Evolutionary conservation across 768 basidiomycete genomes (phyloP), one percentile per base, ranked within the genome.

Genomic region (Cyathus striatus): DNA sequence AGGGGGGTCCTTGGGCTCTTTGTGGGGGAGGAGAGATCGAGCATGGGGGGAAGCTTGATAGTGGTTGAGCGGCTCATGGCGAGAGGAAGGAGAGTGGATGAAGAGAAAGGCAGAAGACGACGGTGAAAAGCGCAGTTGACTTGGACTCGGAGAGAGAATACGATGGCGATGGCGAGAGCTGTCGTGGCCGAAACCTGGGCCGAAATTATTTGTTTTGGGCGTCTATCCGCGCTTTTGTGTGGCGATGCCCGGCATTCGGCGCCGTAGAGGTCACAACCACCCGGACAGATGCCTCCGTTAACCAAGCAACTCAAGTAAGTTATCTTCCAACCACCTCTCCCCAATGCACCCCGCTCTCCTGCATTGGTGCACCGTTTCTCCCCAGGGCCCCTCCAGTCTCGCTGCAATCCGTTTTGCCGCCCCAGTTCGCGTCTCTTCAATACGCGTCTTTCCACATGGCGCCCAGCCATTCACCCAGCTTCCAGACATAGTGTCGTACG

Each of bases 391-490:
- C 2, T 76, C 75, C 4, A 69, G 71, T 43, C 59, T 89, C 16
- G 81, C 84, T 22, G 85, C 87, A 1, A 64, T 90, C 26, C 76
- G 86, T n/a, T 90, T 88, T 56, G 60, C 77, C 0, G 70, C 72
- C 0, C 80, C 85, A 0, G 76, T 89, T 16, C 78, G 77, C 44
- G 72, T 90, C n/a, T 72, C 77, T 2, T 76, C 75, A 0, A 72
- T 90, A 44, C 70, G 76, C 38, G 71, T 91, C 45, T 88, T 85
- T 54, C 83, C 86, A n/a, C 76, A 75, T 3, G 77, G 75, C 43
- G 65, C 73, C 1, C 69, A 62, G 25, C 86, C 85, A 9, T 90
- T 90, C 55, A 59, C 63, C 12, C 64, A 77, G 44, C 70, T 68
- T 41, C 78, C 79, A 0, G 78, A 83, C 10, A 64, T 83, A 40